Base-by-base conservation (phyloP, 495 filamentous ascomycete species). In the Trichoderma asperelloides region DNA sequence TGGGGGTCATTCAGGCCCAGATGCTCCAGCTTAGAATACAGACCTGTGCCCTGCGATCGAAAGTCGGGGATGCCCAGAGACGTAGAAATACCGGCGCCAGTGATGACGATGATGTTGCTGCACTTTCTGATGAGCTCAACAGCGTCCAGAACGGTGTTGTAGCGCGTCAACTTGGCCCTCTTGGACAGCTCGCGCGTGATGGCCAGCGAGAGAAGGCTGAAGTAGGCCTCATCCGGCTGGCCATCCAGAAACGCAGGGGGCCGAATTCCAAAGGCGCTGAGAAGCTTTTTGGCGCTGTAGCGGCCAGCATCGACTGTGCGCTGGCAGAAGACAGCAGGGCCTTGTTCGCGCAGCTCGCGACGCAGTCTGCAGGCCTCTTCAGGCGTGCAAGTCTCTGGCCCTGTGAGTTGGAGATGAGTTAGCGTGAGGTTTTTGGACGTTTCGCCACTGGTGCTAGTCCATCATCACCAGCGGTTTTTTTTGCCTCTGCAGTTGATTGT, bases 21-120 rank as follows among this genome's bases (percentile, higher is more conserved):
- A 70, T 91, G 88, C 69, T 83, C 87, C 13, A 98, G 81, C 71
- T 93, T 89, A 30, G 93, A 89, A 76, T 98, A 98, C 65, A 96
- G 84, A 18, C 92, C 92, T 0, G 85, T 93, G 69, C 90, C 90
- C 72, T 91, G 91, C 2, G 90, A 93, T 64, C 92, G 85, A 70
- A 96, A 96, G 72, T 96, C 92, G 63, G 92, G 92, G 65, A 96
- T 94, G 45, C 91, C 91, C n/a, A 93, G 86, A 28, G 89, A 91
- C 21, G 91, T 94, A 41, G 89, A 92, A 64, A 97, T 97, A 49
- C 95, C 95, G 27, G 95, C 95, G 68, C 95, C 95, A 8, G 95
- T 98, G 57, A 98, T 82, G 45, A 98, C 91, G 68, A 98, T 87
- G 73, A 98, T 92, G 72, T 96, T 96, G 68, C 86, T 82, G 12